Percentiles rank a stretch among this genome's conserved stretches.
Evolutionary conservation across 2,329 filamentous ascomycete species (phyloP).

Genomic region (Ambrosiella xylebori): DNA sequence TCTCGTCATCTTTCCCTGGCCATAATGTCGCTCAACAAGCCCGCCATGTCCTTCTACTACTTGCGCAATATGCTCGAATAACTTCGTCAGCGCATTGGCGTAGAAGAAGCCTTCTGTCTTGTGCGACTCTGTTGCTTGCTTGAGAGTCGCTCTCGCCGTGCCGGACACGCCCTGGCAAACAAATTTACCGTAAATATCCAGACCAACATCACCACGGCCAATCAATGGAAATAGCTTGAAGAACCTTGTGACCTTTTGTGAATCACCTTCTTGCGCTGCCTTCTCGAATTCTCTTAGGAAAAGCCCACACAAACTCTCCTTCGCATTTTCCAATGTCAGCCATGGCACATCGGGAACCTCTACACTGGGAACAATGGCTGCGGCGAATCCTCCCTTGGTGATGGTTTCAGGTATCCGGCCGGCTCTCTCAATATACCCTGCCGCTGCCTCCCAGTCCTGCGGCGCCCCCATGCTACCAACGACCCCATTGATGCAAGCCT

Average conservation of each 20-base stretch:
- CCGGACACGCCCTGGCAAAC: constrained; percentile 89
- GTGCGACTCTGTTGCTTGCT: constrained; percentile 38
- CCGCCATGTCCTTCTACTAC: constrained; percentile 86
- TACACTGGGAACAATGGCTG: constrained; percentile 82
- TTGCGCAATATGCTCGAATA: constrained; percentile 95
- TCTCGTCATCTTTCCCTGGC: constrained; percentile 76
- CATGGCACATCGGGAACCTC: constrained; percentile 87
- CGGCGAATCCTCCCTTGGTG: constrained; percentile 68
- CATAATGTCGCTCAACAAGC: constrained; percentile 88
- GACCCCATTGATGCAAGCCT: constrained; percentile 87
- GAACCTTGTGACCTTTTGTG: constrained; percentile 78
- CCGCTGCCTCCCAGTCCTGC: constrained; percentile 96
- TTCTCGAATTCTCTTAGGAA: constrained; percentile 93
- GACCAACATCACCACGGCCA: constrained; percentile 67
- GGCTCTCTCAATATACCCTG: constrained; percentile 71
- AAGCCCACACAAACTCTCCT: constrained; percentile 74
- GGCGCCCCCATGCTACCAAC: constrained; percentile 93
- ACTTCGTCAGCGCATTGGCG: constrained; percentile 69
- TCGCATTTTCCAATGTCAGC: constrained; percentile 70
- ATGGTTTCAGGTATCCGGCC: constrained; percentile 66
- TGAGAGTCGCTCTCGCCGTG: constrained; percentile 64
- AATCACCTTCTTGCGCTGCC: constrained; percentile 73
- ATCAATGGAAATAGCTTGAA: constrained; percentile 97
- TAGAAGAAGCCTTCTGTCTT: constrained; percentile 58
- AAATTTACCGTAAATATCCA: constrained; percentile 91